Percentiles rank a stretch among this genome's conserved stretches.
phyloP scores from a whole-genome alignment of 2,329 filamentous ascomycete species.

The Cephalotrichum gorgonifer region DNA sequence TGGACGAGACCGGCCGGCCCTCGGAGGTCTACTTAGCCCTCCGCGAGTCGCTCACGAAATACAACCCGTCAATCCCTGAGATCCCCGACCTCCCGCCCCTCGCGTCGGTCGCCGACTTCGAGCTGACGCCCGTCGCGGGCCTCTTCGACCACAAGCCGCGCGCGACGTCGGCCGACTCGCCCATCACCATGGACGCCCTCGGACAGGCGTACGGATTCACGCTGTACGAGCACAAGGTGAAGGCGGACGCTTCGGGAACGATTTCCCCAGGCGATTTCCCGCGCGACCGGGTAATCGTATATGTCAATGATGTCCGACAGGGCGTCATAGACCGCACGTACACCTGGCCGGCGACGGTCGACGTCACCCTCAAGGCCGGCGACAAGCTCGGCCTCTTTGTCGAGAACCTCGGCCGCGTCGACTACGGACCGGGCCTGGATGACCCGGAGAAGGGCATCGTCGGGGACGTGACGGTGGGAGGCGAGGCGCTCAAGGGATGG shows the following conservation, averaged over 20 bases:
- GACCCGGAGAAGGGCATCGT: constrained; percentile 36
- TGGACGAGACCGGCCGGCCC: constrained; percentile 37
- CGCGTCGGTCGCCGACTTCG: constrained; percentile 22
- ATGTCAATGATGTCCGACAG: constrained; percentile 27
- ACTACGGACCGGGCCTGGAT: constrained; percentile 28
- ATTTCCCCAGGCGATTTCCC: constrained; percentile 30
- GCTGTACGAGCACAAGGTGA: constrained; percentile 28
- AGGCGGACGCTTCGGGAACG: constrained; percentile 15
- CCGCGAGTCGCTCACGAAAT: constrained; percentile 25
- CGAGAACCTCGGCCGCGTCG: constrained; percentile 40
- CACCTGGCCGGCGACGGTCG: constrained; percentile 23
- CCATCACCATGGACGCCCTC: constrained; percentile 33
- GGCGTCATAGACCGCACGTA: constrained; percentile 38
- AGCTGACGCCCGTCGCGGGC: constrained; percentile 21
- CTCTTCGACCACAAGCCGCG: constrained; percentile 26
- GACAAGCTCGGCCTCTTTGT: constrained; percentile 32
- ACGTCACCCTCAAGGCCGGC: constrained; percentile 22
- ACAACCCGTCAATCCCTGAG: constrained; percentile 25
- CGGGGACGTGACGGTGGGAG: constrained; percentile 29
- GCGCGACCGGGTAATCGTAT: constrained; percentile 34
- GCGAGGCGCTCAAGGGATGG: neutral
- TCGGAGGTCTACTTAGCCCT: constrained; percentile 31
- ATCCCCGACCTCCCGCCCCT: constrained; percentile 21
- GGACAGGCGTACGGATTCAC: constrained; percentile 32
- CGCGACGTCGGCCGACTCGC: constrained; percentile 13